Percentiles rank a stretch among this genome's conserved stretches.
These are phyloP conservation scores for Skeletonema potamos DNA, from an alignment of 108 stramenopile species.

Conservation along the genomic window DNA sequence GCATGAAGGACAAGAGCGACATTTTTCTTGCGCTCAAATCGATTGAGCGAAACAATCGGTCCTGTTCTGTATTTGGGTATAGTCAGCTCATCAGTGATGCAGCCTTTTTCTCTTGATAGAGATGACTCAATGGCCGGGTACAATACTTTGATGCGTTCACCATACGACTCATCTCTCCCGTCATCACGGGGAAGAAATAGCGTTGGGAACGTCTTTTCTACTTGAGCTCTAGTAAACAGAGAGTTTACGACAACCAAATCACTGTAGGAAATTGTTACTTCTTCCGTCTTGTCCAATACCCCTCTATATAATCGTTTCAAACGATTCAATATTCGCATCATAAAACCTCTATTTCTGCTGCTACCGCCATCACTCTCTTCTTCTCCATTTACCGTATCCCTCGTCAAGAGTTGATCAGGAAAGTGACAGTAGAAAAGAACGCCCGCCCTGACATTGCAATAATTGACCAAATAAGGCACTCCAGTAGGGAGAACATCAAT, in stretches of 20 bases:
- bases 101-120: conserved; percentile 13
- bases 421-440: conserved; percentile 99
- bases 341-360: conserved; percentile 28
- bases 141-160: conserved; percentile 57
- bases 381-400: conserved; percentile 60
- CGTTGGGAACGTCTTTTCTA: conserved; percentile 71
- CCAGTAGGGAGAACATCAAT: conserved; percentile 93
- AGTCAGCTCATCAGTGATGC: background rate
- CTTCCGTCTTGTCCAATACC: conserved; percentile 74
- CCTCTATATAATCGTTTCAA: conserved; percentile 59
- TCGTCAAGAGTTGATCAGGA: conserved; percentile 94
- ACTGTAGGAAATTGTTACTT: conserved; percentile 76
- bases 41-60: conserved; percentile 85
- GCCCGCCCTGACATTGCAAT: conserved; percentile 45
- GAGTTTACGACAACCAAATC: conserved; percentile 94
- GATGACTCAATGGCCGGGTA: conserved; percentile 85
- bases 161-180: background rate
- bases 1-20: conserved; percentile 71
- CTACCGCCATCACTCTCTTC: background rate
- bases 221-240: conserved; percentile 83
- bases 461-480: conserved; percentile 69
- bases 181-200: conserved; percentile 24
- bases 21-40: conserved; percentile 99
- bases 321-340: background rate
- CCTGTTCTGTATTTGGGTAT: conserved; percentile 7